Percentiles rank a stretch among this genome's conserved stretches.
These are phyloP conservation scores for Zelonia costaricensis DNA, from an alignment of 208 protist genomes.

Conservation along the genomic window DNA sequence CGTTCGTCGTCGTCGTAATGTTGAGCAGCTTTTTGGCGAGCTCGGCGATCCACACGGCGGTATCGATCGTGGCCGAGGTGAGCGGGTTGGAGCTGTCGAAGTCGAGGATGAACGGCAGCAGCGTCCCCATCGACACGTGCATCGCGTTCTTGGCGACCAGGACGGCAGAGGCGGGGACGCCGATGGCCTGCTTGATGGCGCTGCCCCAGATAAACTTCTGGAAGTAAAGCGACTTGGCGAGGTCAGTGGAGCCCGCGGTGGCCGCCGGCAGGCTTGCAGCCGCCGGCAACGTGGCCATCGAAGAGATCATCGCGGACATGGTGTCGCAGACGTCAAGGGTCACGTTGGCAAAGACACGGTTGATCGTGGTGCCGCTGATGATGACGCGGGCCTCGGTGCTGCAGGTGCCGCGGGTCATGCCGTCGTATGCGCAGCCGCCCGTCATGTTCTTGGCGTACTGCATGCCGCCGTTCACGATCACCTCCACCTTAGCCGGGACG, in stretches of 20 bases:
- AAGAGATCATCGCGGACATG: neutral
- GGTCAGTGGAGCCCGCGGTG: neutral
- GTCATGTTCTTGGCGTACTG: neutral
- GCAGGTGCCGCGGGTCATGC: constrained; percentile 1
- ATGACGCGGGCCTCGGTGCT: constrained; percentile 2
- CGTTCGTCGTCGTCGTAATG: constrained; percentile 5
- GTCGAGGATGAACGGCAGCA: constrained; percentile 4
- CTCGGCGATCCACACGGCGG: neutral
- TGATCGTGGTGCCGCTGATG: neutral
- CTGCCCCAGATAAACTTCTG: constrained; percentile 1
- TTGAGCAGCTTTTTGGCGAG: constrained; percentile 9
- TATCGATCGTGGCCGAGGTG: constrained; percentile 2
- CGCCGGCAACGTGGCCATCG: neutral
- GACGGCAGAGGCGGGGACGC: neutral
- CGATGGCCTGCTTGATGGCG: neutral
- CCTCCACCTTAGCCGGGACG: constrained; percentile 3
- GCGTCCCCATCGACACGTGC: constrained; percentile 3
- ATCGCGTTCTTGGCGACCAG: constrained; percentile 13
- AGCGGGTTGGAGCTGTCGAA: constrained; percentile 2
- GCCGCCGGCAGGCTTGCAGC: neutral
- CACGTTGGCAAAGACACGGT: constrained; percentile 1
- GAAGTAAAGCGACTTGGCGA: constrained; percentile 2
- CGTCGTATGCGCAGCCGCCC: constrained; percentile 1
- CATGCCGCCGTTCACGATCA: constrained; percentile 8
- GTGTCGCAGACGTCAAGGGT: constrained; percentile 3